phyloP scores from a whole-genome alignment of 257 asterid genomes.

The Solanum paucissectum region DNA sequence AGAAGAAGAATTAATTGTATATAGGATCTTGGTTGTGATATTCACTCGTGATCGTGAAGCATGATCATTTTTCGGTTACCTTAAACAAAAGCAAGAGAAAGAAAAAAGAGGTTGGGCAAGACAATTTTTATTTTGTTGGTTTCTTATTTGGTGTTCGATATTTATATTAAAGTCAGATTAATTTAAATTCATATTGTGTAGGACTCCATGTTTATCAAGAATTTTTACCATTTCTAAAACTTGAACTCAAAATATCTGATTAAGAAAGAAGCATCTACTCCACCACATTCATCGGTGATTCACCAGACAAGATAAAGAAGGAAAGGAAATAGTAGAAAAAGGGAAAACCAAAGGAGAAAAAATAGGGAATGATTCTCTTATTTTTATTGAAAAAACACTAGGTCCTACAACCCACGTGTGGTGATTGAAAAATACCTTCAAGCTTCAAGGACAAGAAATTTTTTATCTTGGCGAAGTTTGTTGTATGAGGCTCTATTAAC shows the following conservation, averaged over 20 bases:
- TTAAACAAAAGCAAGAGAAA: neutral
- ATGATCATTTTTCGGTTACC: neutral
- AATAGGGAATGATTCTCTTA: neutral
- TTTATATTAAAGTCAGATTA: accelerated
- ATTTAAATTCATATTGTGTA: neutral
- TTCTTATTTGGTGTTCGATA: neutral
- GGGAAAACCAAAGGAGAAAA: neutral
- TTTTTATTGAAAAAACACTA: conserved; percentile 1
- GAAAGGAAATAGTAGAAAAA: neutral
- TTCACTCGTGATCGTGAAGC: neutral
- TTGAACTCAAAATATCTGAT: accelerated
- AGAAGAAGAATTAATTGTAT: neutral
- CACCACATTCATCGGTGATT: neutral
- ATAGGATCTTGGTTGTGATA: neutral
- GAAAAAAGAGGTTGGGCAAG: neutral
- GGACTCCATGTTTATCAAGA: neutral
- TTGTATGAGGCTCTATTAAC: too few relatives aligned
- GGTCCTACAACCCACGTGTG: conserved; percentile 13
- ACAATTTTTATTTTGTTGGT: neutral
- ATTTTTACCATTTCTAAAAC: accelerated
- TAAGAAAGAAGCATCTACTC: neutral
- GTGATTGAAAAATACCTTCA: conserved; percentile 7
- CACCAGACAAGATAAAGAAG: neutral
- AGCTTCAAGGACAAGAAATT: neutral
- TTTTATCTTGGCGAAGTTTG: too few relatives aligned